Percentiles rank a stretch among this genome's conserved stretches.
Evolutionary conservation across 768 basidiomycete genomes (phyloP).

Genomic region (Serpula lacrymans): DNA sequence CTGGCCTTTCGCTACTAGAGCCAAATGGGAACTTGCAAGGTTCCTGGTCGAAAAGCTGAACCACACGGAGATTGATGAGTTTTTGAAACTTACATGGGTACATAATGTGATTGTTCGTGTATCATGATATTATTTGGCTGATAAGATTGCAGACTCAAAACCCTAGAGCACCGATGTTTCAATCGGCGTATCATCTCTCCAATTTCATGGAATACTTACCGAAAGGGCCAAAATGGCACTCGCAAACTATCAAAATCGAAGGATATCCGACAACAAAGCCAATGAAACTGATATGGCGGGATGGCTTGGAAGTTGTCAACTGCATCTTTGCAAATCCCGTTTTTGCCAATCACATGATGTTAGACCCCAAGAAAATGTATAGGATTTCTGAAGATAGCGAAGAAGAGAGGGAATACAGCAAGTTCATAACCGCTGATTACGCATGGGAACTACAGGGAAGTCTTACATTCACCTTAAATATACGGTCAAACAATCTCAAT

Average conservation of each 20-base stretch:
- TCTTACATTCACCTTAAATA: conserved; percentile 21
- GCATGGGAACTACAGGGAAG: conserved; percentile 21
- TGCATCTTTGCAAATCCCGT: conserved; percentile 17
- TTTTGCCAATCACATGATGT: conserved; percentile 10
- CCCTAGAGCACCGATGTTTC: too few relatives aligned
- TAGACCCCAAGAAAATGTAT: conserved; percentile 14
- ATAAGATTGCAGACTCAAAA: too few relatives aligned
- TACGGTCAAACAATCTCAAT: not conserved
- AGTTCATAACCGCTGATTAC: conserved; percentile 17
- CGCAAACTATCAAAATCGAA: conserved; percentile 3
- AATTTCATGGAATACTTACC: conserved; percentile 16
- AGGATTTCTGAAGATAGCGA: conserved; percentile 6
- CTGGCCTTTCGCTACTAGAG: too few relatives aligned
- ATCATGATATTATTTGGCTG: too few relatives aligned
- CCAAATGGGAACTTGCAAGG: too few relatives aligned
- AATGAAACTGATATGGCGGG: conserved; percentile 19
- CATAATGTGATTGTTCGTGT: too few relatives aligned
- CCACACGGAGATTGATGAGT: too few relatives aligned
- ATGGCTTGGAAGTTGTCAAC: conserved; percentile 20
- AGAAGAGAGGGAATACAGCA: conserved; percentile 8
- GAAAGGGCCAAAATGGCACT: conserved; percentile 18
- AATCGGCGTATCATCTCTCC: conserved; percentile 17
- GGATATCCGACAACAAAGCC: conserved; percentile 12
- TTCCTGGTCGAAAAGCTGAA: too few relatives aligned
- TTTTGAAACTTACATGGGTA: too few relatives aligned